These are phyloP conservation scores for Fusarium robinianum DNA, from an alignment of 2,329 filamentous ascomycete species.

Conservation along the genomic window DNA sequence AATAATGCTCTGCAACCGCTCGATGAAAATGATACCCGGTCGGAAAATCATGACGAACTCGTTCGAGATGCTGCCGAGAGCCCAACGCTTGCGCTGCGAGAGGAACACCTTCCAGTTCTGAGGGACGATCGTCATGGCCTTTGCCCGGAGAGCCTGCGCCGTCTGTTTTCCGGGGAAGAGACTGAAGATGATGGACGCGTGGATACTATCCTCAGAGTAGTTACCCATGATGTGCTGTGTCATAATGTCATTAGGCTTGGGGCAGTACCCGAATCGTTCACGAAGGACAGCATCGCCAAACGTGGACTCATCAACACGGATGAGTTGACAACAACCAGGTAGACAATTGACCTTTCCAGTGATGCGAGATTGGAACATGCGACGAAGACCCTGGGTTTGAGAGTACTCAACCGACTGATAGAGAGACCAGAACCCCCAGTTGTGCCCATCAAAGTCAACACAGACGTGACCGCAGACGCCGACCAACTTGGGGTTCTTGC, in stretches of 20 bases:
- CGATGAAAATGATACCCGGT: constrained; percentile 47
- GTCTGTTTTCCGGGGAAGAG: constrained; percentile 50
- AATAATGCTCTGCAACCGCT: constrained; percentile 50
- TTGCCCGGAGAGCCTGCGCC: constrained; percentile 51
- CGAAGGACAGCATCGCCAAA: constrained; percentile 53
- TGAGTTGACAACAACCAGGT: constrained; percentile 55
- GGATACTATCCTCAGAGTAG: constrained; percentile 55
- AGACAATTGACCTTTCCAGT: constrained; percentile 56
- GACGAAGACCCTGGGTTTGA: constrained; percentile 51
- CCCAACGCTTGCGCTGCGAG: constrained; percentile 55
- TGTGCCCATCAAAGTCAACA: constrained; percentile 49
- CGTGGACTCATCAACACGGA: constrained; percentile 54
- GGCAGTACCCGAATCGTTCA: constrained; percentile 53
- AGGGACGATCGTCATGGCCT: constrained; percentile 53
- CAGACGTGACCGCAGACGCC: constrained; percentile 55
- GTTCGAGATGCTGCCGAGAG: constrained; percentile 53
- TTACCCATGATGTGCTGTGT: constrained; percentile 54
- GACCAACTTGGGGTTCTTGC: constrained; percentile 48
- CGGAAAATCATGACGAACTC: constrained; percentile 55
- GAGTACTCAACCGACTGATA: constrained; percentile 56
- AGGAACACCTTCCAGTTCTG: constrained; percentile 52
- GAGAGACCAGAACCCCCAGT: constrained; percentile 51
- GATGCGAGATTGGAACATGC: constrained; percentile 54
- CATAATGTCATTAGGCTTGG: constrained; percentile 53
- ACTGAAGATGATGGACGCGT: constrained; percentile 54